These are phyloP conservation scores for Neurospora sp. DNA, from an alignment of 495 filamentous ascomycete species.

Conservation along the genomic window DNA sequence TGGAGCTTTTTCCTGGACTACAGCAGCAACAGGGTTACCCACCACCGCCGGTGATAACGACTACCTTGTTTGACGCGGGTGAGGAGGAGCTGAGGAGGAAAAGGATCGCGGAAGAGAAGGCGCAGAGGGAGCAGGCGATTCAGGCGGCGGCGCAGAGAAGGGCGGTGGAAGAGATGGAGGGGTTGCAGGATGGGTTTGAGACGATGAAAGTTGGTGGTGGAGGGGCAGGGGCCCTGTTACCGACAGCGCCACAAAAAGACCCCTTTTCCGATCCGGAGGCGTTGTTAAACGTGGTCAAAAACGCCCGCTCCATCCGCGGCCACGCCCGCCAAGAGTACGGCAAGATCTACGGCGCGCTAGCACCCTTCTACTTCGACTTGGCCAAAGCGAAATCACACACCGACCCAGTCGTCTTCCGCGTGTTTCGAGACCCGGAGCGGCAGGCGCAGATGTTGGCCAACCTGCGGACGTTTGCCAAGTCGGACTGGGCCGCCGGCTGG, in stretches of 20 bases:
- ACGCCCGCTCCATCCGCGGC: constrained; percentile 69
- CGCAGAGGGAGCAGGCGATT: constrained; percentile 5
- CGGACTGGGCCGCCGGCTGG: constrained; percentile 71
- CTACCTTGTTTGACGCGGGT: constrained; percentile 64
- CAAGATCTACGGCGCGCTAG: constrained; percentile 77
- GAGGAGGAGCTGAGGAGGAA: constrained; percentile 44
- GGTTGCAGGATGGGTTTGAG: constrained; percentile 57
- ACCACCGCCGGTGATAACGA: constrained; percentile 18
- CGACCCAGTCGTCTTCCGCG: constrained; percentile 74
- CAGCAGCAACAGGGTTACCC: neutral
- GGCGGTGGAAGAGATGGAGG: constrained; percentile 5
- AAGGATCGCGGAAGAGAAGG: constrained; percentile 3
- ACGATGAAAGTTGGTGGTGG: constrained; percentile 39
- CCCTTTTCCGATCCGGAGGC: constrained; percentile 42
- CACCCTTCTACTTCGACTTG: constrained; percentile 81
- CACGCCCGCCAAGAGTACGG: constrained; percentile 84
- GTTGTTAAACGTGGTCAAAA: constrained; percentile 55
- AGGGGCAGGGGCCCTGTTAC: neutral
- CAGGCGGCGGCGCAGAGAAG: constrained; percentile 18
- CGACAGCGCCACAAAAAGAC: constrained; percentile 7
- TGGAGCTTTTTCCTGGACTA: neutral
- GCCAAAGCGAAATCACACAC: constrained; percentile 59
- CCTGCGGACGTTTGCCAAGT: constrained; percentile 63
- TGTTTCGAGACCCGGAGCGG: constrained; percentile 75
- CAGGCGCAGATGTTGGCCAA: constrained; percentile 85